A percentile compares a stretch with the other conserved stretches of the same genome.
phyloP scores from a whole-genome alignment of 495 filamentous ascomycete species.

The Lasiosphaeria hispida region DNA sequence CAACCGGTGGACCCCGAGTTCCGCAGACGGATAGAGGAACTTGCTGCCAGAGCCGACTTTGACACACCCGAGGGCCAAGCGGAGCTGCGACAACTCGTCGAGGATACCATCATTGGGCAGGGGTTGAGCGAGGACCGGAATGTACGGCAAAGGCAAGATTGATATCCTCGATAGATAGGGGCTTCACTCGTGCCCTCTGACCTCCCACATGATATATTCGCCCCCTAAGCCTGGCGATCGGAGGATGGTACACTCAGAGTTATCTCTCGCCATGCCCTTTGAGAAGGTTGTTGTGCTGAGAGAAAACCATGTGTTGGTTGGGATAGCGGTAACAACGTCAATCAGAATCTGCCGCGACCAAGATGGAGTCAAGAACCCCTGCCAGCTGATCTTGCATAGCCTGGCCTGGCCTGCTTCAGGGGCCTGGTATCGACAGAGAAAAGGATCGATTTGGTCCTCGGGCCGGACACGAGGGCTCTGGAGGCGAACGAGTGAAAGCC shows the following conservation, averaged over 20 bases:
- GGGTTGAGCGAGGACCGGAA: conserved; percentile 56
- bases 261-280: conserved; percentile 39
- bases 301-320: conserved; percentile 49
- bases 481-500: conserved; percentile 72
- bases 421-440: conserved; percentile 74
- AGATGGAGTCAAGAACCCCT: conserved; percentile 48
- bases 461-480: conserved; percentile 66
- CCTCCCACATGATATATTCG: conserved; percentile 56
- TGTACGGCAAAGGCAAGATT: conserved; percentile 60
- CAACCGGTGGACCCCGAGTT: conserved; percentile 66
- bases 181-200: conserved; percentile 43
- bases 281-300: conserved; percentile 47
- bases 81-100: conserved; percentile 64
- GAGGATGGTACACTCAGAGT: conserved; percentile 47
- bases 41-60: conserved; percentile 71
- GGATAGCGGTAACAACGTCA: conserved; percentile 38
- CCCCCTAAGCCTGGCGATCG: conserved; percentile 41
- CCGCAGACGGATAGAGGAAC: conserved; percentile 69
- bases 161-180: conserved; percentile 11
- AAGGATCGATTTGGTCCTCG: conserved; percentile 73
- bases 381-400: conserved; percentile 53
- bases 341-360: conserved; percentile 45
- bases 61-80: conserved; percentile 66
- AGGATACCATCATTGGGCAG: conserved; percentile 62
- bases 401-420: conserved; percentile 44